These are phyloP conservation scores for Kwoniella mangroviensis DNA, from an alignment of 768 basidiomycete genomes.

Conservation along the genomic window DNA sequence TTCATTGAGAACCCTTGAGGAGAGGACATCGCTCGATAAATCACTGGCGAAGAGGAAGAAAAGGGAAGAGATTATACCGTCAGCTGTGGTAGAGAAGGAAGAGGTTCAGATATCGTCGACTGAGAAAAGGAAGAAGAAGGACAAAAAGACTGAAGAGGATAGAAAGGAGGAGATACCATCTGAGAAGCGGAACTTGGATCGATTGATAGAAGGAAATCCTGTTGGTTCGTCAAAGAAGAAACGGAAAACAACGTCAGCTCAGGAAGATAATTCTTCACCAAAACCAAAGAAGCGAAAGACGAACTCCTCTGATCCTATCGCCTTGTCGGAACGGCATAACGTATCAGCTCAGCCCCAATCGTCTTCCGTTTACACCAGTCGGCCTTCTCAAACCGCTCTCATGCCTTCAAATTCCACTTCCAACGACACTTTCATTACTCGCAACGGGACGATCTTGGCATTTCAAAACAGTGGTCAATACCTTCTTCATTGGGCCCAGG, in stretches of 20 bases:
- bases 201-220: not conserved
- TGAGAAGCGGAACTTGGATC: no score
- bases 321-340: no score
- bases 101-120: not conserved
- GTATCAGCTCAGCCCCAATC: not conserved
- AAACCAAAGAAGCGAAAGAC: not conserved
- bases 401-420: not conserved
- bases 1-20: not conserved
- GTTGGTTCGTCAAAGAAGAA: not conserved
- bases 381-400: not conserved
- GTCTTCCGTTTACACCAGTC: not conserved
- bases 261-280: not conserved
- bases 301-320: not conserved
- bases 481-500: constrained; percentile 28
- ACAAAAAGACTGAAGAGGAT: not conserved
- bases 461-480: constrained; percentile 27
- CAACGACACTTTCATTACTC: not conserved
- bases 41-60: not conserved
- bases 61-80: not conserved
- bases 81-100: not conserved
- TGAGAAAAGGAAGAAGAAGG: not conserved
- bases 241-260: not conserved
- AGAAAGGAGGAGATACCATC: not conserved
- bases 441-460: constrained; percentile 16
- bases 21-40: not conserved